Evolutionary conservation across 2,329 filamentous ascomycete species (phyloP), one percentile per base, ranked within the genome.

Genomic region (Phaeosphaeria sp.): DNA sequence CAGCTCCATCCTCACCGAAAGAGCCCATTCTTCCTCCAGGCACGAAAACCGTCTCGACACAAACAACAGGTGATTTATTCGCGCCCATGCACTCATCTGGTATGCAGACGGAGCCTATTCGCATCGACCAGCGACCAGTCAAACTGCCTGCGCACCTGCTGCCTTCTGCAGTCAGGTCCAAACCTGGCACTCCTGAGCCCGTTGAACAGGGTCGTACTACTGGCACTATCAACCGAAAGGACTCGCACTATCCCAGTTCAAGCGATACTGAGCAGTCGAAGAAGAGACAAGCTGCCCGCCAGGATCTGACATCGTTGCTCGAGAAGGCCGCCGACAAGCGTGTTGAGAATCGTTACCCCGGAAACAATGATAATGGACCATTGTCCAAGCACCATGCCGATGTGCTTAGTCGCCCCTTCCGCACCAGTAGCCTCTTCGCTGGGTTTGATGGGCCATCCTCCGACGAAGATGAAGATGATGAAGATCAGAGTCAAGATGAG

Each of bases 21-120:
- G 87, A 89, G 64, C 88, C 89, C 51, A 86, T 96, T 53, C 88
- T 96, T 27, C 93, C 93, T 53, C 88, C 93, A 55, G 87, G 87
- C 60, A 89, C 87, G 6, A 97, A 93, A 75, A 92, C 92, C 76
- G 88, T 90, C 62, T 89, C 88, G 18, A 94, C 90, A 68, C 95
- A 99, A 77, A 92, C 93, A 24, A 83, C 84, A 39, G 80, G 87
- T 49, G 76, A 83, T 11, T 69, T 81, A 36, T 68, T 81, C 9
- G 73, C 77, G 24, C 75, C 80, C 18, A 81, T 82, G 64, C 80
- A 79, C 42, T 89, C 84, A 55, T 82, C 78, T 46, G 87, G 85
- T 2, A 84, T 93, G 56, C 95, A 99, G 80, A 99, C 95, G 0
- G 93, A 98, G 66, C 91, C 92, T 57, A 97, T 98, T 56, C 87